Conservation (phyloP, 108 stramenopile species). For the Conticribra weissflogii region DNA sequence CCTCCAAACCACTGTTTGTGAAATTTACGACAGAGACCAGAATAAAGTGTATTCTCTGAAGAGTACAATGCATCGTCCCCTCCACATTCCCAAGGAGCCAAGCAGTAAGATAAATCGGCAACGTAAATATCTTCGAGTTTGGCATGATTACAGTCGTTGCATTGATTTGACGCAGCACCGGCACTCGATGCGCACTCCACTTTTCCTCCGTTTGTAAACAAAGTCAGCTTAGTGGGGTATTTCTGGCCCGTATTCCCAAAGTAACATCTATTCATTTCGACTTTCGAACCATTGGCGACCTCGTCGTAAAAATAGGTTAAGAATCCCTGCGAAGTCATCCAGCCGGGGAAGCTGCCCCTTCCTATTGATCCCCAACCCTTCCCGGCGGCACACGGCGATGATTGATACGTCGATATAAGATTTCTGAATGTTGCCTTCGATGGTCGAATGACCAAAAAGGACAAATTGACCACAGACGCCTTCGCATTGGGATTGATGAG, state of each 20-base stretch:
- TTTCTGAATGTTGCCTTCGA: constrained; percentile 28
- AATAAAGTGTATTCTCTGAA: constrained; percentile 19
- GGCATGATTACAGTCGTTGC: constrained; percentile 43
- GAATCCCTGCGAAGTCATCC: constrained; percentile 69
- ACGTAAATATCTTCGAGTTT: constrained; percentile 34
- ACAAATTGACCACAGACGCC: constrained; percentile 43
- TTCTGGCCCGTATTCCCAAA: constrained; percentile 63
- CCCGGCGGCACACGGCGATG: constrained; percentile 23
- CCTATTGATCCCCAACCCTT: constrained; percentile 60
- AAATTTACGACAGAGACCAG: constrained; percentile 40
- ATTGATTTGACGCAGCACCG: constrained; percentile 18
- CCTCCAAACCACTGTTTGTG: constrained; percentile 36
- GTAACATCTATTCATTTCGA: constrained; percentile 67
- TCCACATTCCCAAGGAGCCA: constrained; percentile 49
- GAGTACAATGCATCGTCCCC: constrained; percentile 13
- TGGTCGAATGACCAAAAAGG: constrained; percentile 42
- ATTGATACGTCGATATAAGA: constrained; percentile 4
- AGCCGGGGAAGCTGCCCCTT: constrained; percentile 59
- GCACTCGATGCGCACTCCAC: constrained; percentile 19
- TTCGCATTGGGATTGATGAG: constrained; percentile 10
- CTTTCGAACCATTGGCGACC: constrained; percentile 45
- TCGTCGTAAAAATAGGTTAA: constrained; percentile 73
- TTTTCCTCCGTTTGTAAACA: constrained; percentile 35
- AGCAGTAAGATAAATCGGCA: constrained; percentile 45
- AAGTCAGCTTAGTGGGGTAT: background rate